Percentiles rank a stretch among this genome's conserved stretches.
These are phyloP conservation scores for Chlamydomonas incerta DNA, from an alignment of 139 green algal species.

Conservation along the genomic window DNA sequence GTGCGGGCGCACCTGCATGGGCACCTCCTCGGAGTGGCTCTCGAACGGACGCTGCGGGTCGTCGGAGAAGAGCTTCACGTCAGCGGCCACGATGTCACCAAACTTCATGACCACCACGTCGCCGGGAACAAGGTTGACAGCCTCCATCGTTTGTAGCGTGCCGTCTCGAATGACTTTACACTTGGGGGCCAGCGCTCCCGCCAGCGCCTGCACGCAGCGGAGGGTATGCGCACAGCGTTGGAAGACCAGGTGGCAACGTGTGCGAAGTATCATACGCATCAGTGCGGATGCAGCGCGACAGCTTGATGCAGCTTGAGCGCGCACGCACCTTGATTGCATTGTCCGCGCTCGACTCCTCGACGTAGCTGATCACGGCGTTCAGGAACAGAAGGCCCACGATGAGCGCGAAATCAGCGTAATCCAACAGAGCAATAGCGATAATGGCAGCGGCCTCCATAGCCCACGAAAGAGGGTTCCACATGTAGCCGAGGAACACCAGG, in stretches of 20 bases:
- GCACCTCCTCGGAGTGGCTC: constrained; percentile 59
- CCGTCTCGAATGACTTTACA: constrained; percentile 73
- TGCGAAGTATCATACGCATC: background rate
- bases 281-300: too few species aligned
- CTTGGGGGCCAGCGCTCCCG: constrained; percentile 80
- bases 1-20: constrained; percentile 69
- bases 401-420: constrained; percentile 85
- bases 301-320: too few species aligned
- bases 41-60: constrained; percentile 25
- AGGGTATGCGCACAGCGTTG: background rate
- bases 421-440: constrained; percentile 84
- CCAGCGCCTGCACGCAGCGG: constrained; percentile 64
- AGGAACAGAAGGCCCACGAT: constrained; percentile 78
- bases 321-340: constrained; percentile 79
- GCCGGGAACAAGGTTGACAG: constrained; percentile 74
- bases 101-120: constrained; percentile 87
- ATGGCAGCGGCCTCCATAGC: constrained; percentile 89
- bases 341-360: constrained; percentile 84
- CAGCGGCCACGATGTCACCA: constrained; percentile 89
- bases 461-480: constrained; percentile 90
- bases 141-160: constrained; percentile 67
- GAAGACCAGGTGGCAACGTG: background rate
- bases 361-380: constrained; percentile 85
- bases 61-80: constrained; percentile 86
- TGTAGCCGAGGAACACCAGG: constrained; percentile 76